These are phyloP conservation scores for Chondrostereum purpureum DNA, from an alignment of 1,284 basidiomycete species.

Conservation along the genomic window DNA sequence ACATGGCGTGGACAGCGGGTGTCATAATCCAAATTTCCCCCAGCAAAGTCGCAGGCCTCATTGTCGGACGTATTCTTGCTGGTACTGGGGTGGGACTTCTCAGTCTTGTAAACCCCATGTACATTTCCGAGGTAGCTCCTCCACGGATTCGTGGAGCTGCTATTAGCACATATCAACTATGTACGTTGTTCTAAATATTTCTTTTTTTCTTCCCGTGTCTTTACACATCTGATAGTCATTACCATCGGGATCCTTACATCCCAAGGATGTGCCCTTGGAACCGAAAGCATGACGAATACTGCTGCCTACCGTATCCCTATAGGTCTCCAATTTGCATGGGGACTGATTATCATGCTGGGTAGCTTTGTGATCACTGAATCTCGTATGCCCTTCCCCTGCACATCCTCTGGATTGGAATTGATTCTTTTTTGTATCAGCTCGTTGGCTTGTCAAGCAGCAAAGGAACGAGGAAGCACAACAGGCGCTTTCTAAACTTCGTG, in stretches of 20 bases:
- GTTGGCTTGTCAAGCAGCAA: conserved; percentile 31
- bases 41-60: conserved; percentile 5
- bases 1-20: not conserved
- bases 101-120: conserved; percentile 15
- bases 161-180: conserved; percentile 15
- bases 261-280: conserved; percentile 8
- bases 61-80: conserved; percentile 14
- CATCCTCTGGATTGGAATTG: conserved; percentile 29
- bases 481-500: conserved; percentile 44
- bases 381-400: conserved; percentile 32
- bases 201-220: conserved; percentile 7
- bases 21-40: conserved; percentile 9
- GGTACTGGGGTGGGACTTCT: conserved; percentile 17
- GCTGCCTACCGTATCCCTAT: conserved; percentile 17
- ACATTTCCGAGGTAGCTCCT: conserved; percentile 17
- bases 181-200: conserved; percentile 16
- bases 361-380: conserved; percentile 37
- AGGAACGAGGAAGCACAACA: conserved; percentile 13
- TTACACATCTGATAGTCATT: not conserved
- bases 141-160: conserved; percentile 14
- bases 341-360: conserved; percentile 38
- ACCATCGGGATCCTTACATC: not conserved
- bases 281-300: conserved; percentile 11
- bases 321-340: conserved; percentile 34
- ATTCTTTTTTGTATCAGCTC: conserved; percentile 1